Evolutionary conservation across 768 basidiomycete genomes (phyloP).

Genomic region (Mrakia blollopis): DNA sequence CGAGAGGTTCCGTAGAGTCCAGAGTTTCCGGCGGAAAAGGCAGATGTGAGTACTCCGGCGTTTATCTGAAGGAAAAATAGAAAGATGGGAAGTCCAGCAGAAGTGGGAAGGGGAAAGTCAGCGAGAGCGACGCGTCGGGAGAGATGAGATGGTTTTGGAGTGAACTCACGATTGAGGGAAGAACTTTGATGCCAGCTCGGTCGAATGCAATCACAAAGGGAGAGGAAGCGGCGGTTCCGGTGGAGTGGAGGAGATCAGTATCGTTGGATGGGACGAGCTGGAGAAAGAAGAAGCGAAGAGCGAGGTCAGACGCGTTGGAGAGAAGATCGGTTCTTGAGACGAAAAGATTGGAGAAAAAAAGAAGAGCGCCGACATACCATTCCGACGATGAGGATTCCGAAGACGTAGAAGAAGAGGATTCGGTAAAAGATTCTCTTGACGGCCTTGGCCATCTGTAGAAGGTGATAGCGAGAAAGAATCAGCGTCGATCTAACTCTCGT

Average conservation of each 20-base stretch:
- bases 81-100: too few species aligned
- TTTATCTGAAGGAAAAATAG: constrained; percentile 50
- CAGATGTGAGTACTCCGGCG: constrained; percentile 56
- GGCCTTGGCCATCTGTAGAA: constrained; percentile 57
- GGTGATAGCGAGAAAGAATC: too few species aligned
- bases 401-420: constrained; percentile 70
- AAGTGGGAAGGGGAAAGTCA: too few species aligned
- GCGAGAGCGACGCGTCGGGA: too few species aligned
- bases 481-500: too few species aligned
- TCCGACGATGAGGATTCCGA: constrained; percentile 52
- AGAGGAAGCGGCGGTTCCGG: constrained; percentile 66
- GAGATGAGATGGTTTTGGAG: too few species aligned
- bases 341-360: too few species aligned
- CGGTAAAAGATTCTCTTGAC: constrained; percentile 73
- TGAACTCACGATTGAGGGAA: constrained; percentile 46
- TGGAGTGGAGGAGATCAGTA: constrained; percentile 50
- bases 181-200: constrained; percentile 61
- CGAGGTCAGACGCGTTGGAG: too few species aligned
- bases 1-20: constrained; percentile 40
- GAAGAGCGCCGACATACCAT: constrained; percentile 46
- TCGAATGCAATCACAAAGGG: constrained; percentile 83
- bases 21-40: constrained; percentile 35
- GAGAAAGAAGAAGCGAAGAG: too few species aligned
- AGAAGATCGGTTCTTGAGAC: too few species aligned
- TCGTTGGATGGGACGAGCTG: constrained; percentile 64